These are phyloP conservation scores for Aureobasidium sp. DNA, from an alignment of 2,329 filamentous ascomycete species.

Conservation along the genomic window DNA sequence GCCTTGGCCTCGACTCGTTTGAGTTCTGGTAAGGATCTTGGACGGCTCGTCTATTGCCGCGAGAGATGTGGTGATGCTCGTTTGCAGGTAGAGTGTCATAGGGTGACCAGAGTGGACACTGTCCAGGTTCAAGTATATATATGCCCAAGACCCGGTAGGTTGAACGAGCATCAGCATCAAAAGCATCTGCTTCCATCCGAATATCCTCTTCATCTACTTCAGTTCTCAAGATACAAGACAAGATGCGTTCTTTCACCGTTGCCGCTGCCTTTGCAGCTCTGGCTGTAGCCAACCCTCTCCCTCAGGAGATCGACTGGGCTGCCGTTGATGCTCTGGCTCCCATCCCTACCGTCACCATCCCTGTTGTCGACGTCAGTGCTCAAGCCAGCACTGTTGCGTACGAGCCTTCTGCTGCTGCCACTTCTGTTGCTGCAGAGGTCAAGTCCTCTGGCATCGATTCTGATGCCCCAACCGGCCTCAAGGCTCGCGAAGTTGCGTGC, in stretches of 20 bases:
- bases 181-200: neutral
- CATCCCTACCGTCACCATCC: slow-evolving; percentile 8
- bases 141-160: neutral
- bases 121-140: neutral
- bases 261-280: slow-evolving; percentile 12
- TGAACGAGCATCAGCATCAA: neutral
- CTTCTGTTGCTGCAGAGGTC: neutral
- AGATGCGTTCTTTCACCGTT: slow-evolving; percentile 8
- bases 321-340: slow-evolving; percentile 13
- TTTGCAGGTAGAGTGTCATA: neutral
- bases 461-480: neutral
- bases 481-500: neutral
- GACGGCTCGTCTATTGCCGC: neutral
- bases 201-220: neutral
- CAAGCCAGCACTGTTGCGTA: slow-evolving; percentile 14
- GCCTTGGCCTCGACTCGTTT: slow-evolving; percentile 1
- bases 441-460: neutral
- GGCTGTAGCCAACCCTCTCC: slow-evolving; percentile 11
- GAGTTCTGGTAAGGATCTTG: neutral
- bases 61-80: neutral
- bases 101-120: neutral
- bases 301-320: slow-evolving; percentile 17
- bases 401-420: slow-evolving; percentile 11
- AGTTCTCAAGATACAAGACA: neutral
- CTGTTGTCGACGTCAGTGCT: slow-evolving; percentile 11